Percentiles rank a stretch among this genome's conserved stretches.
Evolutionary conservation across 257 asterid species (phyloP).

Genomic region (Knoxia roxburghii): DNA sequence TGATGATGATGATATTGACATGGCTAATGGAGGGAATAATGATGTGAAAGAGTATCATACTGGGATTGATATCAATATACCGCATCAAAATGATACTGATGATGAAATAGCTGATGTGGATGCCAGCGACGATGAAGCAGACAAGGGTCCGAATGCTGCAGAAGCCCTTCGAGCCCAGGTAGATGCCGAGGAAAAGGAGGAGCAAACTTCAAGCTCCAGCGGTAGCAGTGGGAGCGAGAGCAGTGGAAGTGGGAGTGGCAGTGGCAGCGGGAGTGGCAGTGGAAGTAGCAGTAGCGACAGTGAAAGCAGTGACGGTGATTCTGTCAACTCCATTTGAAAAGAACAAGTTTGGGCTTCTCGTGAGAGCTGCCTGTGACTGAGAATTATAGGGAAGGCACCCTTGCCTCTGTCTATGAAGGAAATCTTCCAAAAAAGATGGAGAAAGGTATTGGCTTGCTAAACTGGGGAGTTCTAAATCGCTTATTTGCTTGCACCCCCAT

Average conservation of each 20-base stretch:
- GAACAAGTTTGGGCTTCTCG: background rate
- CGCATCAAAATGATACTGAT: conserved; percentile 61
- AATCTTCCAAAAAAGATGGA: background rate
- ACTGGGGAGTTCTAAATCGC: background rate
- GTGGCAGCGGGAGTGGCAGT: conserved; percentile 47
- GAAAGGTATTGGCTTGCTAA: background rate
- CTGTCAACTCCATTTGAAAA: conserved; percentile 52
- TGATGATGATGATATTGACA: conserved; percentile 46
- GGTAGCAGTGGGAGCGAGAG: conserved; percentile 69
- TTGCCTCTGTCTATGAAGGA: background rate
- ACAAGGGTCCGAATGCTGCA: conserved; percentile 77
- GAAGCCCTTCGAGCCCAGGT: conserved; percentile 87
- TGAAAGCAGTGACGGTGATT: conserved; percentile 74
- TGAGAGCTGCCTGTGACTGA: background rate
- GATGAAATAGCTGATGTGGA: conserved; percentile 93
- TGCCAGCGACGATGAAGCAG: conserved; percentile 71
- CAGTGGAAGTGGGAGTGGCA: conserved; percentile 58
- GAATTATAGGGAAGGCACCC: background rate
- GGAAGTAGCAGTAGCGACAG: conserved; percentile 59
- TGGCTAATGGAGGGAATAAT: conserved; percentile 36
- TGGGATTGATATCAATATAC: conserved; percentile 77
- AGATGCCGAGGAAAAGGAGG: conserved; percentile 39
- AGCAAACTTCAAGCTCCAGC: conserved; percentile 58
- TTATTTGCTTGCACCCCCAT: background rate
- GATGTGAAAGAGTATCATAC: conserved; percentile 51